A percentile compares a stretch with the other conserved stretches of the same genome.
Conservation (phyloP, 192 early-diverging fungal genomes). For the Pilaira anomala region DNA sequence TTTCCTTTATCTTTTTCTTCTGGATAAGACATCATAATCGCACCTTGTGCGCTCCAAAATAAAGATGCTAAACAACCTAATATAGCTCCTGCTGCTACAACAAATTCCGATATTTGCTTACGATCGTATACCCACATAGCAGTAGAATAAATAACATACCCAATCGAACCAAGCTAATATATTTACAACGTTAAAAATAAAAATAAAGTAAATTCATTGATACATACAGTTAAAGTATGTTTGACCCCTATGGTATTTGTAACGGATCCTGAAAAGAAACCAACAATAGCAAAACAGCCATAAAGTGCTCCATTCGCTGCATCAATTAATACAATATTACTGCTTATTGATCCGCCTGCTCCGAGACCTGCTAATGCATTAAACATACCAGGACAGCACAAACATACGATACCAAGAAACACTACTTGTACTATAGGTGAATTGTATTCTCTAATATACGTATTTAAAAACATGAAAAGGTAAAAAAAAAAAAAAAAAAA, state of each 20-base stretch:
- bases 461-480: neutral
- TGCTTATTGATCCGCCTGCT: constrained; percentile 30
- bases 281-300: constrained; percentile 61
- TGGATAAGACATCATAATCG: constrained; percentile 84
- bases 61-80: constrained; percentile 78
- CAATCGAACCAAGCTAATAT: constrained; percentile 54
- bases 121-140: constrained; percentile 56
- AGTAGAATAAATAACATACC: constrained; percentile 69
- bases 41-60: constrained; percentile 69
- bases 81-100: constrained; percentile 70
- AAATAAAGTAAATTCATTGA: neutral
- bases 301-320: constrained; percentile 72
- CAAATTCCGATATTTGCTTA: constrained; percentile 51
- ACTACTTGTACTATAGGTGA: constrained; percentile 66
- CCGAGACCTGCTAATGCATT: constrained; percentile 52
- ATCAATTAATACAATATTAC: constrained; percentile 22
- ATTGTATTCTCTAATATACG: constrained; percentile 36
- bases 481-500: neutral
- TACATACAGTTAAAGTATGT: constrained; percentile 33
- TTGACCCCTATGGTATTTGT: constrained; percentile 30
- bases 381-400: constrained; percentile 82
- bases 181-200: constrained; percentile 10
- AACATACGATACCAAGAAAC: constrained; percentile 68
- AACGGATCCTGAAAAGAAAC: constrained; percentile 31
- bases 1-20: constrained; percentile 72